Evolutionary conservation across 139 green algal genomes (phyloP).

Genomic region (Diplosphaera chodatii): DNA sequence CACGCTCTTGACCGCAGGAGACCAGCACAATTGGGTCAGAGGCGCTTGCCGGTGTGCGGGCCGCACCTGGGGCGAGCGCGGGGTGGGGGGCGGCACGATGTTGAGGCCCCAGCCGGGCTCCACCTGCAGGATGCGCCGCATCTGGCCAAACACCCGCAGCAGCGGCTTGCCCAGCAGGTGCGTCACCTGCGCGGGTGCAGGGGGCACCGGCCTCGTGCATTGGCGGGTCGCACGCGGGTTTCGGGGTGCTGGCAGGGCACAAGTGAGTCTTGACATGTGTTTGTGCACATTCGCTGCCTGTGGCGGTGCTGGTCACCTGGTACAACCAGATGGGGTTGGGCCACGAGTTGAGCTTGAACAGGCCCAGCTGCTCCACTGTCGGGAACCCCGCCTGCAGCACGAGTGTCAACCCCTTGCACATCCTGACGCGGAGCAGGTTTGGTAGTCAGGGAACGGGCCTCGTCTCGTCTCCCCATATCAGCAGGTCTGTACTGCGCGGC

Average conservation of each 20-base stretch:
- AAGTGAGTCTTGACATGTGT: too few relatives aligned
- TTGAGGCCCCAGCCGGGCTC: slow-evolving; percentile 33
- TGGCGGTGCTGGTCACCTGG: slow-evolving; percentile 33
- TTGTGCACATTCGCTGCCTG: too few relatives aligned
- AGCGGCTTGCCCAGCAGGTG: slow-evolving; percentile 54
- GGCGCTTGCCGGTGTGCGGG: neutral
- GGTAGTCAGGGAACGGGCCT: too few relatives aligned
- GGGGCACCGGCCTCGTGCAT: too few relatives aligned
- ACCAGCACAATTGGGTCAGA: too few relatives aligned
- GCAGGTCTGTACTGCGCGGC: too few relatives aligned
- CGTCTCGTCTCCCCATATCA: too few relatives aligned
- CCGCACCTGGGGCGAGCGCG: neutral
- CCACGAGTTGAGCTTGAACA: slow-evolving; percentile 45
- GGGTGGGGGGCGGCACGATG: slow-evolving; percentile 35
- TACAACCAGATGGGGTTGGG: slow-evolving; percentile 56
- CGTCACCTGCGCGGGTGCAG: slow-evolving; percentile 17
- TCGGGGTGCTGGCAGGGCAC: too few relatives aligned
- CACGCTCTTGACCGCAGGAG: too few relatives aligned
- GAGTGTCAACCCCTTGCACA: too few relatives aligned
- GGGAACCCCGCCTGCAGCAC: slow-evolving; percentile 56
- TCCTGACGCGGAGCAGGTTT: too few relatives aligned
- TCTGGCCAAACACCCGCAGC: slow-evolving; percentile 23
- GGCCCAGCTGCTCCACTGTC: slow-evolving; percentile 63
- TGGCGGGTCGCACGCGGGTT: too few relatives aligned
- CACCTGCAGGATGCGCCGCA: slow-evolving; percentile 26